phyloP scores from a whole-genome alignment of 2,329 filamentous ascomycete species.

The Botryotinia convoluta region DNA sequence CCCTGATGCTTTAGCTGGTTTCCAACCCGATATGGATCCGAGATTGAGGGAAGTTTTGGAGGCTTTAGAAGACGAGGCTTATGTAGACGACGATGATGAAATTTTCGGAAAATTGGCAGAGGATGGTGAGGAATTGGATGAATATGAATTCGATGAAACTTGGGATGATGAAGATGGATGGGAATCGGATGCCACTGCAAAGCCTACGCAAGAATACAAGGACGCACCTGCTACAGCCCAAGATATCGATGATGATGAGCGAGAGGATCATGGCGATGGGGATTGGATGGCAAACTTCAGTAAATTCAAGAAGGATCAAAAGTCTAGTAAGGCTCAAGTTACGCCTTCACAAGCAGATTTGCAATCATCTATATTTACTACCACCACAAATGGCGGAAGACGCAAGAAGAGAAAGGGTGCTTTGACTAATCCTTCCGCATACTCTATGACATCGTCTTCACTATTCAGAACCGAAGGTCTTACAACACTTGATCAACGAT shows the following conservation, averaged over 20 bases:
- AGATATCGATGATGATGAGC: slow-evolving; percentile 48
- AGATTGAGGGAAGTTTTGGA: slow-evolving; percentile 86
- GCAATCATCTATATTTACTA: slow-evolving; percentile 69
- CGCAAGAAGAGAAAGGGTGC: slow-evolving; percentile 95
- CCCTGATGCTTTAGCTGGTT: slow-evolving; percentile 86
- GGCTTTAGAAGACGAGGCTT: slow-evolving; percentile 92
- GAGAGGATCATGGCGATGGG: slow-evolving; percentile 64
- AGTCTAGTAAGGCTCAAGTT: slow-evolving; percentile 43
- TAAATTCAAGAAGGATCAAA: slow-evolving; percentile 85
- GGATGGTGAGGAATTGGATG: slow-evolving; percentile 71
- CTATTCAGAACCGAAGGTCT: slow-evolving; percentile 85
- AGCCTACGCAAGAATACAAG: slow-evolving; percentile 59
- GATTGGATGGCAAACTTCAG: slow-evolving; percentile 92
- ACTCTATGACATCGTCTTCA: slow-evolving; percentile 89
- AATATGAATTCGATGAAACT: slow-evolving; percentile 73
- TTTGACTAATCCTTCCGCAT: slow-evolving; percentile 79
- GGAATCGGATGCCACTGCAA: slow-evolving; percentile 92
- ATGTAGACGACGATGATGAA: slow-evolving; percentile 80
- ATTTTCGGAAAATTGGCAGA: slow-evolving; percentile 73
- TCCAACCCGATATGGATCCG: slow-evolving; percentile 98
- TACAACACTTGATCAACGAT: slow-evolving; percentile 80
- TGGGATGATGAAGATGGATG: slow-evolving; percentile 67
- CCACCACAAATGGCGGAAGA: slow-evolving; percentile 74
- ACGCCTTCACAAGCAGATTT: slow-evolving; percentile 58
- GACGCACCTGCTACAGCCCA: slow-evolving; percentile 40